Conservation (phyloP, 176 grass and related monocot genomes). For the sorghum (Sorghum bicolor) region Sorghum_bicolor_NCBIv3 NC_012875.2:47233501-47234000, state of each 20-base stretch:
- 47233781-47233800: slow-evolving; percentile 29
- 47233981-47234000: slow-evolving; percentile 57
- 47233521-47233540: slow-evolving; percentile 75
- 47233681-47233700: slow-evolving; percentile 70
- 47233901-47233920: slow-evolving; percentile 68
- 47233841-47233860: slow-evolving; percentile 68
- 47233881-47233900: slow-evolving; percentile 85
- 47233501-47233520: slow-evolving; percentile 59
- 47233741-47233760: slow-evolving; percentile 53
- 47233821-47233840: slow-evolving; percentile 51
- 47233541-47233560: slow-evolving; percentile 42
- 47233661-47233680: slow-evolving; percentile 78
- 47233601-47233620: slow-evolving; percentile 90
- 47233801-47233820: slow-evolving; percentile 45
- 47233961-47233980: slow-evolving; percentile 67
- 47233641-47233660: slow-evolving; percentile 56
- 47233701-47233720: slow-evolving; percentile 38
- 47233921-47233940: slow-evolving; percentile 85
- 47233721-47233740: slow-evolving; percentile 56
- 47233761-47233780: slow-evolving; percentile 63
- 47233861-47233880: slow-evolving; percentile 66
- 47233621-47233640: slow-evolving; percentile 58
- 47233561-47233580: slow-evolving; percentile 65
- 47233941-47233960: slow-evolving; percentile 77
- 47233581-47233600: slow-evolving; percentile 34